Percentiles rank a stretch among this genome's conserved stretches.
Evolutionary conservation across 352 stramenopile species (phyloP).

Genomic region (Phytopythium cucurbitacearum): DNA sequence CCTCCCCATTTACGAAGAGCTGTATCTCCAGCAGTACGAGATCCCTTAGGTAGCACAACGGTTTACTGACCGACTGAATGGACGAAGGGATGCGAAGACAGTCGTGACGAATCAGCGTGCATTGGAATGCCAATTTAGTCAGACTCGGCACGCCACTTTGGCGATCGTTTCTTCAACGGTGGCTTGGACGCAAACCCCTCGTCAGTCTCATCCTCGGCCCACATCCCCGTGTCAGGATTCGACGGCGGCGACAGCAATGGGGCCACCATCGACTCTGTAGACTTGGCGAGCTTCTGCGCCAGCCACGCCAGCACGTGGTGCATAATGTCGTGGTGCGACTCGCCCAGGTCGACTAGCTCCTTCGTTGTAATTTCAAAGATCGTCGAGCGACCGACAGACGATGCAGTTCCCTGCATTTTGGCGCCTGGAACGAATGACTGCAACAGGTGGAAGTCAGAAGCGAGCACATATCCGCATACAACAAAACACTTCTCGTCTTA

Average conservation of each 20-base stretch:
- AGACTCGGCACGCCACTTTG: conserved; percentile 53
- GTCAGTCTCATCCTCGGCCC: conserved; percentile 25
- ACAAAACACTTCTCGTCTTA: conserved; percentile 10
- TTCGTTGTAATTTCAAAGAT: conserved; percentile 76
- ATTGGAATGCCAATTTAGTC: conserved; percentile 19
- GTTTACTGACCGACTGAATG: background rate
- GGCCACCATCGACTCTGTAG: conserved; percentile 60
- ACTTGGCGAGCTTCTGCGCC: conserved; percentile 60
- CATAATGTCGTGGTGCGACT: conserved; percentile 81
- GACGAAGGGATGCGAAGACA: background rate
- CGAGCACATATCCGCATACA: conserved; percentile 1
- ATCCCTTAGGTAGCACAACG: background rate
- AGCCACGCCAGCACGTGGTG: conserved; percentile 80
- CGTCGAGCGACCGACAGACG: conserved; percentile 45
- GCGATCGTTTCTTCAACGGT: conserved; percentile 18
- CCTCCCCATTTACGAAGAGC: conserved; percentile 58
- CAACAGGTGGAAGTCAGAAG: conserved; percentile 1
- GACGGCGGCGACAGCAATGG: conserved; percentile 44
- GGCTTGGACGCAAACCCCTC: conserved; percentile 6
- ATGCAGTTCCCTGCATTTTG: conserved; percentile 35
- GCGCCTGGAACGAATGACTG: conserved; percentile 72
- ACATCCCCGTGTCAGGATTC: conserved; percentile 11
- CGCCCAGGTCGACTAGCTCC: conserved; percentile 72
- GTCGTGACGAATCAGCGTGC: background rate
- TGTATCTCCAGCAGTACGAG: conserved; percentile 30